Evolutionary conservation across 2,329 filamentous ascomycete genomes (phyloP), one percentile per base, ranked within the genome.

Genomic region (Fusarium setosum): DNA sequence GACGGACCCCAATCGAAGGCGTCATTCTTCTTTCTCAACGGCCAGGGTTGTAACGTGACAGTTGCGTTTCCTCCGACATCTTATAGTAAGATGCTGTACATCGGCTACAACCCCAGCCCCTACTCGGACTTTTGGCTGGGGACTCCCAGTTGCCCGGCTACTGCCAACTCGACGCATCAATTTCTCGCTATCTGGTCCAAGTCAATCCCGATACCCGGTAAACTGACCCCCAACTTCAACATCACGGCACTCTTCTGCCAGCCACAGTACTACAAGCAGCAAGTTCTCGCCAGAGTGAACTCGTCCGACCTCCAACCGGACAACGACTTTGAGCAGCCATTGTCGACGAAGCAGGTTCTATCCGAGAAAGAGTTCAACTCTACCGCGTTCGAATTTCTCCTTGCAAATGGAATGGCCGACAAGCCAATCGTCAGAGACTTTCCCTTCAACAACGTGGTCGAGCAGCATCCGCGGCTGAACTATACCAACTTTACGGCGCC

Each of bases 201-300:
- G 11, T 26, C 47, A 9, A 8, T 45, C 4, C 29, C 37, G 8
- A 7, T 37, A 2, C 24, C 44, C 1, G 23, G 24, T 1, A 59
- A 72, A 12, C 3, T 6, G 13, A 11, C 7, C 4, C 45, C 41
- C 0, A 29, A 55, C 1, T 67, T 59, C 42, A 67, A 73, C 7
- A 56, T 77, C 0, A 81, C 78, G 0, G 76, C 77, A 0, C 20
- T 81, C 0, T 86, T 80, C 45, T 86, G 84, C 45, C 70, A 80
- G 20, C 59, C 83, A 0, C 64, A 31, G 0, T 88, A 87, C 55
- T 81, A 78, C 47, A 74, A 77, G n/a, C 82, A 86, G 35, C 12
- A 73, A 0, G 82, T 84, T 0, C 68, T 72, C 0, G 80, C 82
- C 0, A 82, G 76, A 0, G 74, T 88, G 0, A 49, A 56, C 2